Evolutionary conservation across 2,329 filamentous ascomycete species (phyloP), one percentile per base, ranked within the genome.

Genomic region (Apiospora hydei): DNA sequence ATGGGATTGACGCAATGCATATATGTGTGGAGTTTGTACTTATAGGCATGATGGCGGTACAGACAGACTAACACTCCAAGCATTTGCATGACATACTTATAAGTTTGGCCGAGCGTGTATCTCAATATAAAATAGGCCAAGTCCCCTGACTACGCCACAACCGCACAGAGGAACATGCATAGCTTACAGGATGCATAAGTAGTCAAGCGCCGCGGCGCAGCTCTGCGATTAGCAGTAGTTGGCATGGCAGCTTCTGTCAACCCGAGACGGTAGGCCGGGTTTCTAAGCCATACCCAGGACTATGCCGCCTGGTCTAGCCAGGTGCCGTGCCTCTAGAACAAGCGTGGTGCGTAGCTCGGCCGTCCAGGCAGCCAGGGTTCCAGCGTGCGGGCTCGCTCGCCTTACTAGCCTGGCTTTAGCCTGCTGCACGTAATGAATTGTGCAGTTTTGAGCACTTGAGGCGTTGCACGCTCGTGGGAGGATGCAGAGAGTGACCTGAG

Each of bases 281-380:
- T 43, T 43, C 41, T 18, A 18, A n/a, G 30, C 34, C 44, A 41
- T 47, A 47, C 46, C 46, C 6, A 38, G 18, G 10, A 18, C 16
- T 34, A 26, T 38, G 53, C 53, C 53, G 53, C 53, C 21, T 61
- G 14, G 30, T 30, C 53, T 38, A 61, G 18, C 18, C 53, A 38
- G 26, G 53, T 61, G 18, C 53, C 53, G 53, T 61, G 30, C 53
- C 53, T 34, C 30, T 61, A 61, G 16, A 61, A 34, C 57, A 64
- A 64, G 57, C 57, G 10, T n/a, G 57, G 18, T n/a, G 34, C 57
- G 30, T 38, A 41, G 57, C 57, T 38, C 41, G 34, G 18, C n/a
- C 13, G 57, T 14, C n/a, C 30, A 21, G 16, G 16, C n/a, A n/a
- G n/a, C n/a, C n/a, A n/a, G n/a, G n/a, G 34, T 4, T 64, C n/a